phyloP scores from a whole-genome alignment of 2,329 filamentous ascomycete species.

The Colletotrichum falcatum region DNA sequence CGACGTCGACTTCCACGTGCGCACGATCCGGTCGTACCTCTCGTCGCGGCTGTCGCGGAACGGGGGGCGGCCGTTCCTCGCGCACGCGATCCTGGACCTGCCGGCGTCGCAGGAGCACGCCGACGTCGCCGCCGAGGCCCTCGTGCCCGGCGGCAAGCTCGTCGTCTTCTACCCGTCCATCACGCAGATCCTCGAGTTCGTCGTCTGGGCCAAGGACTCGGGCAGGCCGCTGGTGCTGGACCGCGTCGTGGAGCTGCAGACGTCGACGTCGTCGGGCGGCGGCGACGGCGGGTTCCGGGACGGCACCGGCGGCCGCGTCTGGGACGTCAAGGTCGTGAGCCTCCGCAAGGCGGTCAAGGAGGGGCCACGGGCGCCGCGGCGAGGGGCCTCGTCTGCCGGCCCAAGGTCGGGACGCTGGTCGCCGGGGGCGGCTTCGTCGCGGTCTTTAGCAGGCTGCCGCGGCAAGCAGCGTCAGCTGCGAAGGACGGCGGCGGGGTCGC shows the following conservation, averaged over 20 bases:
- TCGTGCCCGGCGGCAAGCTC: conserved; percentile 74
- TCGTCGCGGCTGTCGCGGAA: conserved; percentile 60
- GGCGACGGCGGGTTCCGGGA: conserved; percentile 58
- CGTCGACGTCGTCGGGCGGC: conserved; percentile 50
- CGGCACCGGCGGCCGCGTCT: conserved; percentile 66
- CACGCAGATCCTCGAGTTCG: conserved; percentile 78
- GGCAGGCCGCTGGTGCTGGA: conserved; percentile 67
- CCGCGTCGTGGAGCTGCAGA: conserved; percentile 68
- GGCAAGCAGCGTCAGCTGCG: neutral
- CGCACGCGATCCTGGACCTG: conserved; percentile 80
- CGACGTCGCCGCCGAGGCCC: conserved; percentile 62
- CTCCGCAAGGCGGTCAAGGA: conserved; percentile 44
- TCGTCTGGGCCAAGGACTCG: conserved; percentile 64
- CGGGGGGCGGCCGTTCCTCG: conserved; percentile 69
- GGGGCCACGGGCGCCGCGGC: conserved; percentile 25
- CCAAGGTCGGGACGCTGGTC: conserved; percentile 55
- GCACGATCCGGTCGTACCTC: conserved; percentile 74
- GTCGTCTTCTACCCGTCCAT: conserved; percentile 82
- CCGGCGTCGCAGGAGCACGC: conserved; percentile 68
- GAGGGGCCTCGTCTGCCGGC: conserved; percentile 55
- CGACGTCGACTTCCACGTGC: conserved; percentile 80
- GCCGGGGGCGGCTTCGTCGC: conserved; percentile 57
- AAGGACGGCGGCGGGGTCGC: neutral
- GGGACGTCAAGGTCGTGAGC: conserved; percentile 69
- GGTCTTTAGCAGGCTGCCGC: conserved; percentile 45